A percentile compares a stretch with the other conserved stretches of the same genome.
phyloP scores from a whole-genome alignment of 495 filamentous ascomycete genomes.

The Mycothermus thermophilus region DNA sequence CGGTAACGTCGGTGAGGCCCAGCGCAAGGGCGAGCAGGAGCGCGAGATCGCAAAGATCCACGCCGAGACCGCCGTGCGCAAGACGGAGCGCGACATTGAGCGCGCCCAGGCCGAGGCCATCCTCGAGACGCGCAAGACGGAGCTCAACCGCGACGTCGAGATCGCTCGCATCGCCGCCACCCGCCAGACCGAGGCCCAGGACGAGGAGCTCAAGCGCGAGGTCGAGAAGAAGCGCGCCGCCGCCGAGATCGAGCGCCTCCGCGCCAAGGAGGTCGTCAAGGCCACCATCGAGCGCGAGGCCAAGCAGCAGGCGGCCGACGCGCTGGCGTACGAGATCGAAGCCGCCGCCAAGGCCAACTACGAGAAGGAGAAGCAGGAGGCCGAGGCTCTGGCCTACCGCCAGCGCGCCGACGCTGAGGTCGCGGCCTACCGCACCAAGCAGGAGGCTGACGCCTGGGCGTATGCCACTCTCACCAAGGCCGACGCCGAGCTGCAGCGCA shows the following conservation, averaged over 20 bases:
- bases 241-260: conserved; percentile 63
- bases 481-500: conserved; percentile 45
- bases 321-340: conserved; percentile 42
- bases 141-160: conserved; percentile 54
- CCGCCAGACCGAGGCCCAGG: conserved; percentile 53
- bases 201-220: conserved; percentile 61
- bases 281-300: conserved; percentile 59
- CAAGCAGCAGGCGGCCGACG: conserved; percentile 61
- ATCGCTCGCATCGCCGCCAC: conserved; percentile 56
- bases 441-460: conserved; percentile 26
- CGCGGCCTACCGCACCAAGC: conserved; percentile 26
- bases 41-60: conserved; percentile 73
- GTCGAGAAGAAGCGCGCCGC: conserved; percentile 61
- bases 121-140: conserved; percentile 53
- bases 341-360: conserved; percentile 44
- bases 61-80: conserved; percentile 64
- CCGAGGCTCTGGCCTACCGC: conserved; percentile 41
- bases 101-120: conserved; percentile 63
- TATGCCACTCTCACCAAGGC: conserved; percentile 43
- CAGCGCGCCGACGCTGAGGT: conserved; percentile 33
- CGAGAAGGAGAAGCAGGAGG: conserved; percentile 41
- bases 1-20: conserved; percentile 67
- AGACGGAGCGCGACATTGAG: conserved; percentile 70
- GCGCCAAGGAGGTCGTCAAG: conserved; percentile 63
- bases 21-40: conserved; percentile 61